Evolutionary conservation across 1,139 yeast genomes (phyloP), one percentile per base, ranked within the genome.

Genomic region (Taphrina populina): DNA sequence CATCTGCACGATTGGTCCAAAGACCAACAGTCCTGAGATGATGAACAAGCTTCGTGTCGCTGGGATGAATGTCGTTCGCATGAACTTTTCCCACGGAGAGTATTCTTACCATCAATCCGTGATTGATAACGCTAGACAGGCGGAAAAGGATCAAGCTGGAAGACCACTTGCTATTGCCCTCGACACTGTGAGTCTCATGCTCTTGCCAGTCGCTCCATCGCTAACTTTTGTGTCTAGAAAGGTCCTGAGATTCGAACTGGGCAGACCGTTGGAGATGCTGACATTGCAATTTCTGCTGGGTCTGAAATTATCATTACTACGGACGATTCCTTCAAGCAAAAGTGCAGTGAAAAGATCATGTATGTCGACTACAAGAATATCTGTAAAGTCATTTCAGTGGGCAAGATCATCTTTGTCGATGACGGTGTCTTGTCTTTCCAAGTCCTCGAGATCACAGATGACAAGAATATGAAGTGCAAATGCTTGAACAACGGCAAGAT

Each of bases 231-330:
- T 13, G 19, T 11, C 11, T 19, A 43, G 47, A 94, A 92, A 81
- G 99, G 99, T 65, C 98, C 99, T 63, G 98, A 94, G 77, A 92
- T 92, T 76, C 87, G 98, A 80, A 90, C 98, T 58, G 98, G 99
- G 74, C 82, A 88, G 72, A 94, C 98, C 65, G 71, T 75, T 60
- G 86, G 79, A 66, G 85, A 79, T 60, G 74, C 76, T 62, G 98
- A 92, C 71, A 60, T 64, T 74, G 85, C 95, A 67, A 84, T 94
- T 68, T 74, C 79, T 39, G 79, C 94, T 58, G 83, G 83, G 74
- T 96, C 88, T 72, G 90, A 85, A 72, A 86, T 92, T 95, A 81
- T 76, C 69, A 86, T 92, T 79, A 77, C 97, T 70, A 92, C 97
- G 61, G 95, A 92, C 72, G 94, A 83, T 54, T 77, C 79, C 64